Evolutionary conservation across 2,329 filamentous ascomycete genomes (phyloP).

Genomic region (Apiospora saccharicola): DNA sequence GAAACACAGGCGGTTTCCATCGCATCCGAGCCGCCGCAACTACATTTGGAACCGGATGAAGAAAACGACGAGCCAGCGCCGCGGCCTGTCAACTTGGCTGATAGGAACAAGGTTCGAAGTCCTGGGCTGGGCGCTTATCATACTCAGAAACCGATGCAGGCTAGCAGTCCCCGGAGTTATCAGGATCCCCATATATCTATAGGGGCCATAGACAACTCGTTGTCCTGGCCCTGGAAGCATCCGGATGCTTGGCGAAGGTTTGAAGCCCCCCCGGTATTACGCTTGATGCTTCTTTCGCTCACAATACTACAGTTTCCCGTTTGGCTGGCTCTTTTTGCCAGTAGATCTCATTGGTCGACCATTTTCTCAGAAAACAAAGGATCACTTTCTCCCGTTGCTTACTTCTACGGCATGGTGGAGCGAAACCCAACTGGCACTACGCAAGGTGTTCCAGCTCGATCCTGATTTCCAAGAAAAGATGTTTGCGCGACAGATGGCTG

Average conservation of each 20-base stretch:
- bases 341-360: conserved; percentile 96
- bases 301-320: conserved; percentile 80
- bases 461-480: conserved; percentile 97
- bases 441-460: conserved; percentile 88
- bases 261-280: conserved; percentile 29
- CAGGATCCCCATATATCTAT: conserved; percentile 71
- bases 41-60: conserved; percentile 66
- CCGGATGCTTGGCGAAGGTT: conserved; percentile 82
- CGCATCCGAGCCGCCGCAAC: conserved; percentile 76
- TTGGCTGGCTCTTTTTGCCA: conserved; percentile 97
- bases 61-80: conserved; percentile 61
- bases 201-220: conserved; percentile 95
- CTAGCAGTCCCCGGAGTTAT: conserved; percentile 60
- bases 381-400: conserved; percentile 94
- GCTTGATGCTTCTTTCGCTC: conserved; percentile 32
- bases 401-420: conserved; percentile 98
- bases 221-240: conserved; percentile 99
- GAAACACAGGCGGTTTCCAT: conserved; percentile 84
- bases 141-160: conserved; percentile 84
- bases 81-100: conserved; percentile 65
- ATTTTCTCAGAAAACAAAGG: conserved; percentile 90
- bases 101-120: conserved; percentile 47
- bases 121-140: conserved; percentile 71
- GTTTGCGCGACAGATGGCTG: conserved; percentile 97
- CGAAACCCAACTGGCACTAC: conserved; percentile 86